Evolutionary conservation across 768 basidiomycete species (phyloP).

Genomic region (Leccinellum albellum): DNA sequence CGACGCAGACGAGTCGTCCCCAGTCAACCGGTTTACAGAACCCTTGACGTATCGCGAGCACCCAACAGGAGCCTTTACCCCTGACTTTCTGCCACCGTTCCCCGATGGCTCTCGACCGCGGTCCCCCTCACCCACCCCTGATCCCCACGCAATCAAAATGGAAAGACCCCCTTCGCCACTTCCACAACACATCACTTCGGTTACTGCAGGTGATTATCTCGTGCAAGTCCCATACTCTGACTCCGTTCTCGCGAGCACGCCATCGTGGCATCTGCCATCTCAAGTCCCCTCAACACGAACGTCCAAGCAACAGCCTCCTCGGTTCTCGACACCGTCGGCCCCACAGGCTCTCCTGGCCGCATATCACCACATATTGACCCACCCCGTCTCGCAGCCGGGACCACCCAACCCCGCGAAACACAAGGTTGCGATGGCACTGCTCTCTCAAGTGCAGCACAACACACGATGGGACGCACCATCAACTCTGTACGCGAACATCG

Average conservation of each 20-base stretch:
- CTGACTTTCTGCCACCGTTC: constrained; percentile 35
- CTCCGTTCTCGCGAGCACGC: constrained; percentile 60
- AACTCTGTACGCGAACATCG: constrained; percentile 57
- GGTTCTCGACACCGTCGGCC: constrained; percentile 48
- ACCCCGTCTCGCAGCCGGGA: constrained; percentile 52
- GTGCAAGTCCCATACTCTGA: constrained; percentile 71
- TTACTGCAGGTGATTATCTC: constrained; percentile 60
- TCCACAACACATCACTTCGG: constrained; percentile 40
- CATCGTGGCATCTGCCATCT: constrained; percentile 69
- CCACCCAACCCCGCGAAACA: constrained; percentile 61
- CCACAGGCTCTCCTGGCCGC: constrained; percentile 64
- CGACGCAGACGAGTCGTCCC: constrained; percentile 3
- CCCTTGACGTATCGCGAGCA: constrained; percentile 29
- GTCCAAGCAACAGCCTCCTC: constrained; percentile 22
- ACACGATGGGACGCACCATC: constrained; percentile 69
- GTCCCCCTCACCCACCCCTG: constrained; percentile 38
- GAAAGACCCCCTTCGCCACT: constrained; percentile 38
- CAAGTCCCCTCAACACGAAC: constrained; percentile 25
- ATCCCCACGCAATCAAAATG: constrained; percentile 28
- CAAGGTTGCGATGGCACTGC: constrained; percentile 70
- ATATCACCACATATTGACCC: constrained; percentile 75
- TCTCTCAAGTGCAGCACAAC: constrained; percentile 51
- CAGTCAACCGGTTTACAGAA: constrained; percentile 13
- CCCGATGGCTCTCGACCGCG: constrained; percentile 26
- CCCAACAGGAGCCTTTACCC: constrained; percentile 30